These are phyloP conservation scores for Cyberlindnera euphorbiae DNA, from an alignment of 805 yeast species.

Conservation along the genomic window DNA sequence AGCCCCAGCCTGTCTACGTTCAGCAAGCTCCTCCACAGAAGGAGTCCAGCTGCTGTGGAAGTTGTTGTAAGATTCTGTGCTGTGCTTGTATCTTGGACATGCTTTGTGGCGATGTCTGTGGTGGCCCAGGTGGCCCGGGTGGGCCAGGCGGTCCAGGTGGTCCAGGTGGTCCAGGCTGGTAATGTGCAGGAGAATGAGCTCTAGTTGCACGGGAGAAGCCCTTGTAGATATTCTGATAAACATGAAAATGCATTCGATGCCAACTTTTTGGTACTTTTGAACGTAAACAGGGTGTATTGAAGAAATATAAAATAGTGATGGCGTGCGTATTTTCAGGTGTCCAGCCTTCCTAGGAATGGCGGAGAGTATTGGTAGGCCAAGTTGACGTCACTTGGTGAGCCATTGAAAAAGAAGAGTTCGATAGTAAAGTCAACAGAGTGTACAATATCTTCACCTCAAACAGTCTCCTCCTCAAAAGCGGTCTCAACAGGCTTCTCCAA, in stretches of 20 bases:
- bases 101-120: slow-evolving; percentile 16
- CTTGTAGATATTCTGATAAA: no score
- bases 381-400: no score
- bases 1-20: slow-evolving; percentile 23
- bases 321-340: no score
- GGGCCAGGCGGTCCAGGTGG: slow-evolving; percentile 9
- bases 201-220: no score
- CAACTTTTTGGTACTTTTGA: no score
- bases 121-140: slow-evolving; percentile 8
- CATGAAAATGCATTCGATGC: no score
- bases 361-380: no score
- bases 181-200: neutral
- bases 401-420: no score
- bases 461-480: slow-evolving; percentile 75
- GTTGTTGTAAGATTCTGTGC: slow-evolving; percentile 22
- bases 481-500: slow-evolving; percentile 96
- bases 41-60: slow-evolving; percentile 19
- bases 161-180: slow-evolving; percentile 1
- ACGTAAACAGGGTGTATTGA: no score
- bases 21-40: slow-evolving; percentile 24
- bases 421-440: no score
- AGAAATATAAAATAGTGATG: no score
- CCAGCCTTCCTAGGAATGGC: no score
- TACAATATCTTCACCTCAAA: slow-evolving; percentile 9
- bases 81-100: slow-evolving; percentile 21